Conservation (phyloP, 2,329 filamentous ascomycete genomes). For the Venturia pyrina region DNA sequence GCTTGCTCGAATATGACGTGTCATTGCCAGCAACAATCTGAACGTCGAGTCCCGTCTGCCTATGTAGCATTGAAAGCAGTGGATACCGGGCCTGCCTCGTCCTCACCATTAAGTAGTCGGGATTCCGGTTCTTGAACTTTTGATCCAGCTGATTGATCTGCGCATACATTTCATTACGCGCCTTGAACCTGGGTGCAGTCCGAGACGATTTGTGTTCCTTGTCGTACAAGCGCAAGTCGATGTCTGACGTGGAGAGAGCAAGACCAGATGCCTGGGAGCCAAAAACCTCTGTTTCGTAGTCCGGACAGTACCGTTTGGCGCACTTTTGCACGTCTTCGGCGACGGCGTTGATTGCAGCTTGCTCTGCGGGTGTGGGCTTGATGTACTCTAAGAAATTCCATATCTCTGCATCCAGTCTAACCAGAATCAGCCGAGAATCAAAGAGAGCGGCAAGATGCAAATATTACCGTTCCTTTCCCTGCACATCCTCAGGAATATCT, state of each 20-base stretch:
- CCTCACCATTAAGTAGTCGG: constrained; percentile 15
- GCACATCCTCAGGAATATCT: not conserved
- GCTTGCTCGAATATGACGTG: constrained; percentile 29
- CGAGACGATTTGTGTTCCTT: not conserved
- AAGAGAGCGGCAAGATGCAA: not conserved
- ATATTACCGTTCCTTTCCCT: not conserved
- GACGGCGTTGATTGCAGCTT: not conserved
- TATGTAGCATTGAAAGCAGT: constrained; percentile 35
- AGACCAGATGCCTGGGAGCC: constrained; percentile 46
- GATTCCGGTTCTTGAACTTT: not conserved
- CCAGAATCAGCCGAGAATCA: not conserved
- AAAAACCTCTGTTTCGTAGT: constrained; percentile 32
- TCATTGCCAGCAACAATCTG: constrained; percentile 41
- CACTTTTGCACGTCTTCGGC: not conserved
- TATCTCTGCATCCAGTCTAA: constrained; percentile 11
- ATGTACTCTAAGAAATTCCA: constrained; percentile 9
- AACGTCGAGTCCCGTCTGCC: constrained; percentile 37
- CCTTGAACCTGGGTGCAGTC: not conserved
- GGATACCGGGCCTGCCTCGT: constrained; percentile 27
- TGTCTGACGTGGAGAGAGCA: constrained; percentile 42
- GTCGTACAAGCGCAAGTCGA: constrained; percentile 38
- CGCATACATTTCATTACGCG: not conserved
- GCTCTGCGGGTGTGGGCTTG: constrained; percentile 11
- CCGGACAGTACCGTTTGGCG: constrained; percentile 16
- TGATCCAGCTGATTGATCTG: not conserved